A percentile compares a stretch with the other conserved stretches of the same genome.
phyloP scores from a whole-genome alignment of 441 rosid genomes.

The Gossypium gossypioides region DNA sequence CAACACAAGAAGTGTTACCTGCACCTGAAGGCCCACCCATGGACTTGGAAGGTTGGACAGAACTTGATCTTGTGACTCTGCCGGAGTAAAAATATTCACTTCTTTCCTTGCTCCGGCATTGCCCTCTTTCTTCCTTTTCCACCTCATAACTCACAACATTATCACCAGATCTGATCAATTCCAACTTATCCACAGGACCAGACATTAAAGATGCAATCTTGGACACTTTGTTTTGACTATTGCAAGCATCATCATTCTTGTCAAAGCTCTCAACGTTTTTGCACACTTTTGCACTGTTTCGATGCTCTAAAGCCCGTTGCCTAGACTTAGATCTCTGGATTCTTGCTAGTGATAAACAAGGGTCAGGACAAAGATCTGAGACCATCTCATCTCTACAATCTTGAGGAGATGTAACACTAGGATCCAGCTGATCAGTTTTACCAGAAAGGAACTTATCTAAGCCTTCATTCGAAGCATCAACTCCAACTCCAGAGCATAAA shows the following conservation, averaged over 20 bases:
- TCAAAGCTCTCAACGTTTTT: slow-evolving; percentile 25
- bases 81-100: slow-evolving; percentile 19
- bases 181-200: slow-evolving; percentile 26
- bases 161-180: slow-evolving; percentile 25
- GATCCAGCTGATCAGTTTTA: slow-evolving; percentile 32
- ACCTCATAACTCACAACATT: slow-evolving; percentile 19
- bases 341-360: slow-evolving; percentile 45
- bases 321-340: slow-evolving; percentile 83
- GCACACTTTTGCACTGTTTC: slow-evolving; percentile 51
- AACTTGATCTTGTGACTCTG: slow-evolving; percentile 33
- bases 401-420: slow-evolving; percentile 37
- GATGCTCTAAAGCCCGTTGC: slow-evolving; percentile 66
- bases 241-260: slow-evolving; percentile 21
- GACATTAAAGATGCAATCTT: slow-evolving; percentile 35
- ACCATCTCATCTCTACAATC: slow-evolving; percentile 28
- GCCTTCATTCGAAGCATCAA: slow-evolving; percentile 21
- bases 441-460: slow-evolving; percentile 19
- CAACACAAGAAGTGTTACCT: slow-evolving; percentile 24
- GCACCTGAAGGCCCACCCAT: slow-evolving; percentile 23
- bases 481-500: slow-evolving; percentile 20
- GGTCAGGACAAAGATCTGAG: slow-evolving; percentile 29
- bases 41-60: slow-evolving; percentile 19
- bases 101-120: slow-evolving; percentile 18
- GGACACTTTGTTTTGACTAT: slow-evolving; percentile 22
- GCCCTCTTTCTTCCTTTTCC: slow-evolving; percentile 19